Conservation (phyloP, 352 stramenopile genomes). For the Phytophthora pseudosyringae region DNA sequence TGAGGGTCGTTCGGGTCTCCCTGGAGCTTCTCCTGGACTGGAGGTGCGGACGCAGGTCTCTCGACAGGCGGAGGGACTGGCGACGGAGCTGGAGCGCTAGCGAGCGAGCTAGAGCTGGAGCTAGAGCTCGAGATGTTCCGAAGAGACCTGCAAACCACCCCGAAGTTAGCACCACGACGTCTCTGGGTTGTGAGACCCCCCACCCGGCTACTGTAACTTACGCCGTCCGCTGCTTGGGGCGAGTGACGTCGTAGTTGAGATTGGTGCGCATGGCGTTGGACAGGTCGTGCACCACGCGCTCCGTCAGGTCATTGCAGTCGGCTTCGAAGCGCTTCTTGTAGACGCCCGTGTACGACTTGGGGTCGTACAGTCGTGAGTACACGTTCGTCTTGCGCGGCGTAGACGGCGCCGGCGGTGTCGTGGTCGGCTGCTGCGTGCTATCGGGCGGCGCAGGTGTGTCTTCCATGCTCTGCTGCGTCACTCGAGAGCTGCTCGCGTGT, state of each 20-base stretch:
- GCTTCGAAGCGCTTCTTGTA: conserved; percentile 70
- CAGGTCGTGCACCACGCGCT: conserved; percentile 60
- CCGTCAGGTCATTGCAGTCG: conserved; percentile 53
- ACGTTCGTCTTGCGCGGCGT: conserved; percentile 44
- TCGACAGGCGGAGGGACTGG: conserved; percentile 8
- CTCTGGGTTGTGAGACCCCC: too few species aligned
- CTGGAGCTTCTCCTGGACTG: conserved; percentile 46
- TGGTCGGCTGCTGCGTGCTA: conserved; percentile 10
- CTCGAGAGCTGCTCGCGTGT: conserved; percentile 4
- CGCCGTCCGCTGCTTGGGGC: conserved; percentile 54
- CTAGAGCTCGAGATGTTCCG: conserved; percentile 10
- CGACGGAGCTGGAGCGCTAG: conserved; percentile 15
- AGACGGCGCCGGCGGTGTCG: conserved; percentile 9
- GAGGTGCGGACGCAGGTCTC: conserved; percentile 24
- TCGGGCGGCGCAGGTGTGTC: conserved; percentile 1
- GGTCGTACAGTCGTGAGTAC: conserved; percentile 64
- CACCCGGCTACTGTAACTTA: conserved; percentile 22
- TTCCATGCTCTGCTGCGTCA: conserved; percentile 25
- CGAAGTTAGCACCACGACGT: conserved; percentile 13
- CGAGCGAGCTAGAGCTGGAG: background rate
- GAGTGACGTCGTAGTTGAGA: conserved; percentile 55
- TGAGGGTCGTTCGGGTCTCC: conserved; percentile 83
- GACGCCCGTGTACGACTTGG: conserved; percentile 70
- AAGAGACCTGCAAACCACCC: conserved; percentile 4
- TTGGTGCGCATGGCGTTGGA: conserved; percentile 63